Conservation (phyloP, 2,329 filamentous ascomycete species). For the Geosmithia morbida region DNA sequence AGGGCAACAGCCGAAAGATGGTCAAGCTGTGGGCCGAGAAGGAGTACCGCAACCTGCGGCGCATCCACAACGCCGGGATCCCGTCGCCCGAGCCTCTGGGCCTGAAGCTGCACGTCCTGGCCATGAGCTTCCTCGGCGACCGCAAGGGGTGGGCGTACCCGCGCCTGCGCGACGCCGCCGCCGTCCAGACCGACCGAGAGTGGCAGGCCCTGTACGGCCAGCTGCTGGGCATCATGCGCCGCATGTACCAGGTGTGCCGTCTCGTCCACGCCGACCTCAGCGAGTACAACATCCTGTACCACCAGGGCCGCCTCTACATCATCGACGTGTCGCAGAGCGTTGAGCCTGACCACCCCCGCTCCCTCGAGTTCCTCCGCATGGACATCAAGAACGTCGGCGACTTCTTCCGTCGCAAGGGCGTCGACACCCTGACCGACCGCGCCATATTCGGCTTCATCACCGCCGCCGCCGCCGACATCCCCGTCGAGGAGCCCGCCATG, state of each 20-base stretch:
- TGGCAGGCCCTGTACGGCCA: slow-evolving; percentile 75
- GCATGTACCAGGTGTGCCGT: slow-evolving; percentile 81
- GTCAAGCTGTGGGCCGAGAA: slow-evolving; percentile 99
- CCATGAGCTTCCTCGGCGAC: slow-evolving; percentile 89
- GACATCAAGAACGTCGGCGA: slow-evolving; percentile 95
- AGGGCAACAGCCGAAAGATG: slow-evolving; percentile 91
- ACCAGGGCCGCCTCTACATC: slow-evolving; percentile 70
- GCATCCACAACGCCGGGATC: slow-evolving; percentile 73
- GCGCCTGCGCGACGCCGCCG: slow-evolving; percentile 70
- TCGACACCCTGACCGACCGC: slow-evolving; percentile 67
- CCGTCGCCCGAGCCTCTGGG: slow-evolving; percentile 81
- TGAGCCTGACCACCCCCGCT: slow-evolving; percentile 88
- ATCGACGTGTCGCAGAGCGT: slow-evolving; percentile 98
- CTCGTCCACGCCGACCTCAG: slow-evolving; percentile 93
- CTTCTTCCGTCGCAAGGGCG: slow-evolving; percentile 78
- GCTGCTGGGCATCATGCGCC: slow-evolving; percentile 76
- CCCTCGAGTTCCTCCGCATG: slow-evolving; percentile 89
- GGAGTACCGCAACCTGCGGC: slow-evolving; percentile 84
- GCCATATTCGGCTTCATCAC: slow-evolving; percentile 78
- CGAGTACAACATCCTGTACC: slow-evolving; percentile 95
- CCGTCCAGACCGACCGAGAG: slow-evolving; percentile 53
- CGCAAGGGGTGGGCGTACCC: slow-evolving; percentile 79
- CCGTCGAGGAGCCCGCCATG: slow-evolving; percentile 47
- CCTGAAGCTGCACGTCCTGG: slow-evolving; percentile 84
- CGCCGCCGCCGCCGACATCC: slow-evolving; percentile 37